A percentile compares a stretch with the other conserved stretches of the same genome.
Evolutionary conservation across 768 basidiomycete genomes (phyloP).

Genomic region (Lactarius pseudohatsudake): DNA sequence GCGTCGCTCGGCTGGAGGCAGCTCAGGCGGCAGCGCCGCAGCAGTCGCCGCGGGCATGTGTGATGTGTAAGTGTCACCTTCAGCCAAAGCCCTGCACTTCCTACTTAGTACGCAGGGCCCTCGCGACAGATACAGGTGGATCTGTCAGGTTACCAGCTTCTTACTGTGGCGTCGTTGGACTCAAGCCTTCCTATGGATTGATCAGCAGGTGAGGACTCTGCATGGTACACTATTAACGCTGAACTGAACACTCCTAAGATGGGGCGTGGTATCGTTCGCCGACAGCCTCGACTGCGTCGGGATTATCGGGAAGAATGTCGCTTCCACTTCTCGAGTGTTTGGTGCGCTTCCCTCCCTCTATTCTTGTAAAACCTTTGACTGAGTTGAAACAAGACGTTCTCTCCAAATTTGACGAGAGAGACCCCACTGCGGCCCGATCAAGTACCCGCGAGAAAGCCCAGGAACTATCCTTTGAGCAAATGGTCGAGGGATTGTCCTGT

Average conservation of each 20-base stretch:
- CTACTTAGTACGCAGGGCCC: conserved; percentile 52
- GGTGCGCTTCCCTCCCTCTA: conserved; percentile 45
- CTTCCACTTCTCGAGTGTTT: conserved; percentile 54
- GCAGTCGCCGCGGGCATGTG: conserved; percentile 86
- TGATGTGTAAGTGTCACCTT: conserved; percentile 60
- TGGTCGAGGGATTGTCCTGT: conserved; percentile 13
- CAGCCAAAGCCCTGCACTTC: neutral
- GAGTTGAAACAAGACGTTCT: conserved; percentile 35
- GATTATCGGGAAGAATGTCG: conserved; percentile 59
- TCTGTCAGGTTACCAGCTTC: conserved; percentile 91
- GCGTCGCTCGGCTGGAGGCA: conserved; percentile 79
- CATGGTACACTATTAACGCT: conserved; percentile 4
- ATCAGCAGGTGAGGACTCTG: conserved; percentile 65
- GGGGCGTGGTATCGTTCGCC: conserved; percentile 91
- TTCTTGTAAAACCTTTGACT: neutral
- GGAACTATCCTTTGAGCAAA: conserved; percentile 27
- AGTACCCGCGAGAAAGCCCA: conserved; percentile 40
- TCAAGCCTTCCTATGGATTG: conserved; percentile 95
- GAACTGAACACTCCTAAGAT: conserved; percentile 45
- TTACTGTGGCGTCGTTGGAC: conserved; percentile 87
- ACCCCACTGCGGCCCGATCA: conserved; percentile 68
- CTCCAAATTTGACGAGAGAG: conserved; percentile 56
- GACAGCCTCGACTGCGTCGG: conserved; percentile 96
- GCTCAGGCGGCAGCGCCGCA: conserved; percentile 93
- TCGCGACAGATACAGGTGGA: conserved; percentile 95